Evolutionary conservation across 345 rosid species (phyloP).

Genomic region (Alliaria petiolata): DNA sequence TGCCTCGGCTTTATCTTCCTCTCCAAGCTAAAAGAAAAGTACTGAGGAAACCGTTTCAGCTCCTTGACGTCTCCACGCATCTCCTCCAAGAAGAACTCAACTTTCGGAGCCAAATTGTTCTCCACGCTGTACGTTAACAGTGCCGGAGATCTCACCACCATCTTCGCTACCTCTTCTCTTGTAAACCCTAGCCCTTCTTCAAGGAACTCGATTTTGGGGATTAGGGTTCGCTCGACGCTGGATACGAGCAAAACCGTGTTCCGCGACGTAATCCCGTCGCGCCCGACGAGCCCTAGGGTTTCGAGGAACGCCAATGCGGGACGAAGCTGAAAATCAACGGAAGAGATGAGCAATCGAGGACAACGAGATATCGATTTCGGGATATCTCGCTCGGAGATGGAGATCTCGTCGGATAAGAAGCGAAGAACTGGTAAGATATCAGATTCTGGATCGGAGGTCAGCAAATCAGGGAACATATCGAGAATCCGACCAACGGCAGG

Average conservation of each 20-base stretch:
- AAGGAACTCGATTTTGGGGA: conserved; percentile 56
- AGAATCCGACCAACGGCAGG: conserved; percentile 66
- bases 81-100: conserved; percentile 50
- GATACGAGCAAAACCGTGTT: conserved; percentile 65
- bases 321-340: conserved; percentile 51
- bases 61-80: conserved; percentile 66
- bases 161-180: conserved; percentile 47
- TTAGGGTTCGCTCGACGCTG: conserved; percentile 50
- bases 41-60: conserved; percentile 78
- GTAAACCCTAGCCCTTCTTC: conserved; percentile 50
- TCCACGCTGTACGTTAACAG: conserved; percentile 65
- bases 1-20: conserved; percentile 80
- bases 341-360: conserved; percentile 55
- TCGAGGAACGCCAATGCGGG: conserved; percentile 52
- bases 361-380: conserved; percentile 61
- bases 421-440: conserved; percentile 51
- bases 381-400: conserved; percentile 44
- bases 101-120: conserved; percentile 67
- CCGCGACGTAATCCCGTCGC: conserved; percentile 38
- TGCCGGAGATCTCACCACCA: conserved; percentile 79
- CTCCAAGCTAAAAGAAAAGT: conserved; percentile 82
- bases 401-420: conserved; percentile 63
- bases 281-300: conserved; percentile 55
- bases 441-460: conserved; percentile 57
- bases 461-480: conserved; percentile 71